Evolutionary conservation across 2,329 filamentous ascomycete species (phyloP), one percentile per base, ranked within the genome.

Genomic region (Fusarium sp.): DNA sequence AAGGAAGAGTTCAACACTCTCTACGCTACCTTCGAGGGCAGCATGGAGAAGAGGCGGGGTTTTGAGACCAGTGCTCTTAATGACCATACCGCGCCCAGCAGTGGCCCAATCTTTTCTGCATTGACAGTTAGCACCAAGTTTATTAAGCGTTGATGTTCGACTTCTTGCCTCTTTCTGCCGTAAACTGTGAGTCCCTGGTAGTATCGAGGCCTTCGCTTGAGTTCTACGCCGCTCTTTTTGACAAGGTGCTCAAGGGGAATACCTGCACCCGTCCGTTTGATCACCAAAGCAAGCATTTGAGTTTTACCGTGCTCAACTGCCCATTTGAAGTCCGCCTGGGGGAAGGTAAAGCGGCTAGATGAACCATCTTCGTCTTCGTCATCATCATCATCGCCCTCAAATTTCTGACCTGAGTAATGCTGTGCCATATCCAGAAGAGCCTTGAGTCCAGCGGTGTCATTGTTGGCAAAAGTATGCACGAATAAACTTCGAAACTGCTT

Each of bases 171-270:
- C 74, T 94, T 94, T 76, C 88, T 89, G 4, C 92, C 92, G 67
- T 91, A 89, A 2, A 96, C 90, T 2, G 88, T 90, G 30, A 95
- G 78, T 0, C 93, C 93, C 76, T 92, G 90, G 74, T 96, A 96
- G 76, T 87, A 92, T 19, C 85, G 85, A 1, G 92, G 87, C 75
- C 90, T 92, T 67, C 87, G 81, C 53, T 87, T 83, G 48, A 89
- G 76, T 71, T 90, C 84, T 2, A 90, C 78, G 4, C 91, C 91
- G 56, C 84, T 90, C 57, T 86, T 86, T 77, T 89, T 86, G 43
- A 92, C 85, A 7, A 96, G 79, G 19, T 87, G 80, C 47, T 91
- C 86, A 1, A 94, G 79, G 0, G 91, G 90, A 61, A 95, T 85
- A 2, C 91, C 91, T 6, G 87, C 87, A 2, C 91, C 92, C 8